phyloP scores from a whole-genome alignment of 2,329 filamentous ascomycete species.

The Claviceps humidiphila region DNA sequence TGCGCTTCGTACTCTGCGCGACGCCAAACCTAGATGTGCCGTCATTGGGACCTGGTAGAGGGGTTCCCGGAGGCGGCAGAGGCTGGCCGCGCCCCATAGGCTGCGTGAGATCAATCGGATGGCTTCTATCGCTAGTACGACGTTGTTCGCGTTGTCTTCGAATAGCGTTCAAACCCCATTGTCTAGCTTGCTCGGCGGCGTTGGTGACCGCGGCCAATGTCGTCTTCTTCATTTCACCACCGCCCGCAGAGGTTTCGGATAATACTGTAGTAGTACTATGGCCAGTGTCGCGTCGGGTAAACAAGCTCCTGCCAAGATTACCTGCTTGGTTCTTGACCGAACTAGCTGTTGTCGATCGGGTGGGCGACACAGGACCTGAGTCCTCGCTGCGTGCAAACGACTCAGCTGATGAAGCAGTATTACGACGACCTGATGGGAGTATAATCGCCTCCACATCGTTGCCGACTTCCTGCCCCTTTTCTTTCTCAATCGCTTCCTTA shows the following conservation, averaged over 20 bases:
- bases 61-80: constrained; percentile 66
- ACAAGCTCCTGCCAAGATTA: constrained; percentile 26
- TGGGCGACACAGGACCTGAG: constrained; percentile 13
- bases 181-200: constrained; percentile 40
- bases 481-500: constrained; percentile 28
- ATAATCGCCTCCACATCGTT: constrained; percentile 16
- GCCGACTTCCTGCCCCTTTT: constrained; percentile 24
- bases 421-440: constrained; percentile 18
- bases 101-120: constrained; percentile 36
- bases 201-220: constrained; percentile 42
- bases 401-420: constrained; percentile 25
- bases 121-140: constrained; percentile 18
- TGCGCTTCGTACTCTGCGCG: constrained; percentile 49
- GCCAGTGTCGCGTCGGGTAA: constrained; percentile 25
- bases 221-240: constrained; percentile 30
- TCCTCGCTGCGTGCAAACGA: constrained; percentile 14
- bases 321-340: constrained; percentile 29
- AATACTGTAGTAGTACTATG: constrained; percentile 18
- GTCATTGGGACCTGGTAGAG: constrained; percentile 54
- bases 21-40: constrained; percentile 44
- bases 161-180: constrained; percentile 46
- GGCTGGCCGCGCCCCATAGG: constrained; percentile 77
- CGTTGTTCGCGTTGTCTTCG: constrained; percentile 34
- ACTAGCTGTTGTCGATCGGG: constrained; percentile 20
- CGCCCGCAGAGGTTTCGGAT: constrained; percentile 22